A percentile compares a stretch with the other conserved stretches of the same genome.
phyloP scores from a whole-genome alignment of 75 land plant genomes.

The Sequoia sempervirens region DNA sequence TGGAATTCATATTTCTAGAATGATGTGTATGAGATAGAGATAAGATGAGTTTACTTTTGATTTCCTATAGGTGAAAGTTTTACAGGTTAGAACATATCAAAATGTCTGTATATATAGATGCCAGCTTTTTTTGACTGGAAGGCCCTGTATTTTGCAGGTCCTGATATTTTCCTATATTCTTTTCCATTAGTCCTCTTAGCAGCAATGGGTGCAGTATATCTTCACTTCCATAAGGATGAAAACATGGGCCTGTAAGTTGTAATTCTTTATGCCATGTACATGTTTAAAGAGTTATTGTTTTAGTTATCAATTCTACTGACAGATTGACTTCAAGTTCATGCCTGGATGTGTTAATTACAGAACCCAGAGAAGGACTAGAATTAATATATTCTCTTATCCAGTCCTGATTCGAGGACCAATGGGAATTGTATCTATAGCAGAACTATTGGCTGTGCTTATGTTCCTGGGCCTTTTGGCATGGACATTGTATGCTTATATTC shows the following conservation, averaged over 20 bases:
- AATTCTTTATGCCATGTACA: neutral
- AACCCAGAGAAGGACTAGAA: neutral
- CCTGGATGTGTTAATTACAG: neutral
- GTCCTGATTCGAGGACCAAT: constrained; percentile 23
- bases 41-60: neutral
- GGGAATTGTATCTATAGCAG: constrained; percentile 43
- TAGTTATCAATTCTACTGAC: neutral
- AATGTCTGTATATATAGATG: too few species aligned
- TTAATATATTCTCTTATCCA: constrained; percentile 28
- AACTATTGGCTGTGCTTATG: constrained; percentile 26
- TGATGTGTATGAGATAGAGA: neutral
- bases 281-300: neutral
- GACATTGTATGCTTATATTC: constrained; percentile 46
- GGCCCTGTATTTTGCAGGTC: neutral
- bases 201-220: constrained; percentile 5
- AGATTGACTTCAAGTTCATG: neutral
- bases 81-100: too few species aligned
- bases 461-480: constrained; percentile 47
- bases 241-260: neutral
- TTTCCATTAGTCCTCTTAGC: constrained; percentile 3
- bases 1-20: neutral
- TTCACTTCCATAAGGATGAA: neutral
- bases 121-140: neutral
- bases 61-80: neutral
- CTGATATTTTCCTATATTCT: constrained; percentile 7